Base-by-base conservation (phyloP, 2,329 filamentous ascomycete species). In the Pseudocercospora musae region DNA sequence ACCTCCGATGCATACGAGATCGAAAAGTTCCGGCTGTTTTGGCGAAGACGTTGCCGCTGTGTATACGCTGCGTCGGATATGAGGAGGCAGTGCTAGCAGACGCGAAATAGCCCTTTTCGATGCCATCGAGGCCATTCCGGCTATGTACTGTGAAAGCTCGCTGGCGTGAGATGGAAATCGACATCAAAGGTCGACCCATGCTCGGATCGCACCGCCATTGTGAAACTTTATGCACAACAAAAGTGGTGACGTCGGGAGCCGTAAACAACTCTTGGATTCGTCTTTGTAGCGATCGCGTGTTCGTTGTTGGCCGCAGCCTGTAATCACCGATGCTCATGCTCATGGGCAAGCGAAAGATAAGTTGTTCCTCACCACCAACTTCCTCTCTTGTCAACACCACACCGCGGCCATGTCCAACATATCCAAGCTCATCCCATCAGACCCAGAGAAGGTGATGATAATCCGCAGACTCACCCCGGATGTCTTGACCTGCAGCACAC, bases 361-460 rank as follows among this genome's bases (percentile, higher is more conserved):
- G 48, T 50, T 15, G 10, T 50, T 27, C n/a, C 48, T 50, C 48
- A n/a, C 33, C 23, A 58, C 46, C 54, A 18, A 13, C 52, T 40
- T 18, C 33, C 15, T 33, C 11, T 40, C n/a, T 42, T 20, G n/a
- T n/a, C 20, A 4, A 27, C 54, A 20, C 48, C 50, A 62, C 49
- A 25, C 21, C 56, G 49, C 52, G 49, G 70, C 76, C 74, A 70
- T 74, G 15, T 72, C 72, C 57, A 42, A 52, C 53, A 67, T 66
- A 25, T 31, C 55, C 59, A 78, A 76, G 60, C 70, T 77, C 62
- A 77, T 82, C 20, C 81, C 81, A 1, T 74, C 75, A n/a, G 88
- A 94, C 70, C 92, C 93, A 11, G 84, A 87, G 18, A 86, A 91
- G 72, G 88, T 95, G 66, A 96, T 96, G 89, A 91, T 96, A 64